phyloP scores from a whole-genome alignment of 2,329 filamentous ascomycete genomes.

The Aotearoamyces nothofagi region DNA sequence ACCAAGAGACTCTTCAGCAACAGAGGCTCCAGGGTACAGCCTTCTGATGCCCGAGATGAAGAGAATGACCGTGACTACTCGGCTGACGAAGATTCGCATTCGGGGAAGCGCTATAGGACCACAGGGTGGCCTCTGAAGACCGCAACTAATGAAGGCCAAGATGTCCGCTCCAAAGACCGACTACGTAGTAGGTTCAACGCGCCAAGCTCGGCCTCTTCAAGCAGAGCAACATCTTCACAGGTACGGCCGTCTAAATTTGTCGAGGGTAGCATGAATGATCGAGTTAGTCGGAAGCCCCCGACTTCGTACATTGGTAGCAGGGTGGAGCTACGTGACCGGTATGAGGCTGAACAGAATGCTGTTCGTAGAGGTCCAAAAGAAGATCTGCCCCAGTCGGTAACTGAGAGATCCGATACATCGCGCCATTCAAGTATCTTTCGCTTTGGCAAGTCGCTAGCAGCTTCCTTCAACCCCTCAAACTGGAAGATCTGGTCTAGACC shows the following conservation, averaged over 20 bases:
- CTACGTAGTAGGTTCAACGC: conserved; percentile 10
- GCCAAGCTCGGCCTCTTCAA: conserved; percentile 18
- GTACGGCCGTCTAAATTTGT: conserved; percentile 48
- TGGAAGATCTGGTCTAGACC: conserved; percentile 24
- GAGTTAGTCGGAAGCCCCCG: conserved; percentile 49
- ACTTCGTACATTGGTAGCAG: conserved; percentile 13
- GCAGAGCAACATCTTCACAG: no score
- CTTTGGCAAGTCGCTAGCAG: conserved; percentile 37
- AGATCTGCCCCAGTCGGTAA: conserved; percentile 9
- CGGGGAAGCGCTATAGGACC: conserved; percentile 25
- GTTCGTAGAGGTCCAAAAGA: conserved; percentile 6
- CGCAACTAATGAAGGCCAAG: background rate
- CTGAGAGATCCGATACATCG: conserved; percentile 15
- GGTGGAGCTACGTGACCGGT: no score
- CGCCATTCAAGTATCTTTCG: conserved; percentile 32
- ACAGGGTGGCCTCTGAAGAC: conserved; percentile 26
- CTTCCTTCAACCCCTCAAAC: conserved; percentile 36
- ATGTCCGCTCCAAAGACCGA: conserved; percentile 5
- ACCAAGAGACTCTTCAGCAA: conserved; percentile 20
- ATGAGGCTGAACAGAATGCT: conserved; percentile 10
- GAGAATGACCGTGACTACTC: conserved; percentile 12
- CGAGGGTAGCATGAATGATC: conserved; percentile 80
- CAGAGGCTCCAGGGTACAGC: conserved; percentile 5
- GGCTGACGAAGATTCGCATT: conserved; percentile 15
- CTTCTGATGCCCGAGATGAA: conserved; percentile 18